phyloP scores from a whole-genome alignment of 2,329 filamentous ascomycete species.

The Geosmithia putterillii region DNA sequence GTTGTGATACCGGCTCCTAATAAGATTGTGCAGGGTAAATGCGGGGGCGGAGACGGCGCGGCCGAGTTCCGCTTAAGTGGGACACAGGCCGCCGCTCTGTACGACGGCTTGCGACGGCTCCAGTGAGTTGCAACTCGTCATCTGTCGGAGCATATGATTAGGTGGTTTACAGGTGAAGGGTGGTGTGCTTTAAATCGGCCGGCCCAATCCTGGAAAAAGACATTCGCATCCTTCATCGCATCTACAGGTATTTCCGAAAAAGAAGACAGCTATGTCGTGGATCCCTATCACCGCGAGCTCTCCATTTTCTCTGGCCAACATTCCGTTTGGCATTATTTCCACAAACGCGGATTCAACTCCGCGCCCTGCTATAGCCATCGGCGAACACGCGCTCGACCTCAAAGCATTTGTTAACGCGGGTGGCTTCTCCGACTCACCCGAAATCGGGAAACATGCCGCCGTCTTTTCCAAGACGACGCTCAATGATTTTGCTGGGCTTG shows the following conservation, averaged over 20 bases:
- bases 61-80: neutral
- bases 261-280: slow-evolving; percentile 10
- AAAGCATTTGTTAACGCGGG: slow-evolving; percentile 38
- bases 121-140: neutral
- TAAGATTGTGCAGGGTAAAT: no score
- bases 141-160: neutral
- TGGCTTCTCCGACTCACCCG: slow-evolving; percentile 22
- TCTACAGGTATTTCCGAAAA: no score
- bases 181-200: neutral
- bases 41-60: no score
- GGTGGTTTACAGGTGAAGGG: no score
- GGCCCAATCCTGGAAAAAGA: no score
- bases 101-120: slow-evolving; percentile 6
- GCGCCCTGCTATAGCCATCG: slow-evolving; percentile 60
- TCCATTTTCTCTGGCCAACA: slow-evolving; percentile 63
- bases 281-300: slow-evolving; percentile 11
- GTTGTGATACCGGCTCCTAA: no score
- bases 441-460: slow-evolving; percentile 11
- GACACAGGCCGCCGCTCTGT: neutral
- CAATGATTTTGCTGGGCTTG: slow-evolving; percentile 34
- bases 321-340: slow-evolving; percentile 74
- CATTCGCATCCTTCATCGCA: no score
- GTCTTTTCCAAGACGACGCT: slow-evolving; percentile 15
- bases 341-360: slow-evolving; percentile 41
- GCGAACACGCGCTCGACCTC: slow-evolving; percentile 59